Conservation (phyloP, 768 basidiomycete species). For the Epithele typhae region DNA sequence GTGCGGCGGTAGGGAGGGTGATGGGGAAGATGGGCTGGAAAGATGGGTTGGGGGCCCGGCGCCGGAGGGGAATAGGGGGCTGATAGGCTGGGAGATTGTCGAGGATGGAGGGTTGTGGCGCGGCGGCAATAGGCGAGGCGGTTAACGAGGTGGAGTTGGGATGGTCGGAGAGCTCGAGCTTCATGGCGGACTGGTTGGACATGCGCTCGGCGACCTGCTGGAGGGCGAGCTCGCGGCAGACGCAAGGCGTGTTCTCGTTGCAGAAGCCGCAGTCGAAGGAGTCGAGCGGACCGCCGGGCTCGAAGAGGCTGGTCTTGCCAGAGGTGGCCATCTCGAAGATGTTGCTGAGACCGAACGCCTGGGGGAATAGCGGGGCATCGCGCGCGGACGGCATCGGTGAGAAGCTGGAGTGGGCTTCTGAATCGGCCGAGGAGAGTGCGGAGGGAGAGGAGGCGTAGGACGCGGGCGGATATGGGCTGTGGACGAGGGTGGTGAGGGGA, state of each 20-base stretch:
- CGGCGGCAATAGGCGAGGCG: constrained; percentile 18
- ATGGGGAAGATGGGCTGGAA: constrained; percentile 53
- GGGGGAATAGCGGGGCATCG: constrained; percentile 25
- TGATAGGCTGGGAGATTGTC: constrained; percentile 79
- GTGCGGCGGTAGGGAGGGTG: constrained; percentile 25
- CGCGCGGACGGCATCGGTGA: constrained; percentile 26
- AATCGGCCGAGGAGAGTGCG: constrained; percentile 27
- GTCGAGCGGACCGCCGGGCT: constrained; percentile 31
- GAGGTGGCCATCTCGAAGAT: constrained; percentile 37
- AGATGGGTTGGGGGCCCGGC: constrained; percentile 36
- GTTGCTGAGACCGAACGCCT: constrained; percentile 27
- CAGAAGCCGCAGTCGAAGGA: constrained; percentile 75
- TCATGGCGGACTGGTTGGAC: constrained; percentile 17
- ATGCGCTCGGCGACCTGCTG: constrained; percentile 37
- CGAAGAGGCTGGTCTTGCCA: constrained; percentile 23
- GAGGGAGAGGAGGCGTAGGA: constrained; percentile 21
- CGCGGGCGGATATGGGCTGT: constrained; percentile 10
- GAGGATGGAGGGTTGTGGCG: constrained; percentile 48
- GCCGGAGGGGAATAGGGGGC: constrained; percentile 76
- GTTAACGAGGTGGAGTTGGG: constrained; percentile 12
- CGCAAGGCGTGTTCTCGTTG: constrained; percentile 61
- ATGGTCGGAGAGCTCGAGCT: constrained; percentile 25
- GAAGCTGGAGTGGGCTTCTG: constrained; percentile 39
- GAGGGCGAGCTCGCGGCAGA: constrained; percentile 66
- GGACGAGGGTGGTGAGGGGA: constrained; percentile 9